A percentile compares a stretch with the other conserved stretches of the same genome.
These are phyloP conservation scores for Silene conica DNA, from an alignment of 148 eudicot genomes.

Conservation along the genomic window DNA sequence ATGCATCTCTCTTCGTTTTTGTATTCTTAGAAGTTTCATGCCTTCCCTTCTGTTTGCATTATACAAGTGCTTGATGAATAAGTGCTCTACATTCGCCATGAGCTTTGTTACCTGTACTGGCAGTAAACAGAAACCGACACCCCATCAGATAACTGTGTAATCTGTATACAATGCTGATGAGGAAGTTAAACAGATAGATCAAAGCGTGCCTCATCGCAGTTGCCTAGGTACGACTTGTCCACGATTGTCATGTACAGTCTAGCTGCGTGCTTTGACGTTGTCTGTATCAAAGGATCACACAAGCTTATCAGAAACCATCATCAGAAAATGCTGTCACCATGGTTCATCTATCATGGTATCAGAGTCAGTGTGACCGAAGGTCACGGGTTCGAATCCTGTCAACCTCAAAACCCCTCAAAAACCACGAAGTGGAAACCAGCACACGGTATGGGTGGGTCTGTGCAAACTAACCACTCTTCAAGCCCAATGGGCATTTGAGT, in stretches of 20 bases:
- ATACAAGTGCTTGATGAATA: conserved; percentile 62
- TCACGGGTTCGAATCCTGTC: too few species aligned
- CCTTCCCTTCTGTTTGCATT: conserved; percentile 66
- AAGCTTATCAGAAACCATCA: not conserved
- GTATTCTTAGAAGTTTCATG: conserved; percentile 62
- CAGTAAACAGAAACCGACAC: conserved; percentile 10
- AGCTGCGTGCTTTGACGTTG: conserved; percentile 34
- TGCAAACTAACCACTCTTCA: too few species aligned
- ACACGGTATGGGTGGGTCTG: too few species aligned
- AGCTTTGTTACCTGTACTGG: conserved; percentile 47
- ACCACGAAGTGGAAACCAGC: too few species aligned
- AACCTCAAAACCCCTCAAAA: too few species aligned
- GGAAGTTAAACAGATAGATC: not conserved
- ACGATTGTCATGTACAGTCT: conserved; percentile 68
- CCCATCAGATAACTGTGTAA: too few species aligned
- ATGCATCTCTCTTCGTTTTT: conserved; percentile 53
- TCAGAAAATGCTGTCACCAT: not conserved
- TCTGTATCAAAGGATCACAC: not conserved
- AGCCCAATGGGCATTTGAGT: too few species aligned
- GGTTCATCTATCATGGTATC: too few species aligned
- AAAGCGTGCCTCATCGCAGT: conserved; percentile 60
- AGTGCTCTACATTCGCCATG: conserved; percentile 54
- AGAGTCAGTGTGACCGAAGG: too few species aligned
- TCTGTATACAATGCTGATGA: too few species aligned
- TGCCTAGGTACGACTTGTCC: conserved; percentile 70